Evolutionary conservation across 2,329 filamentous ascomycete species (phyloP), one percentile per base, ranked within the genome.

Genomic region (Penicillium sp.): DNA sequence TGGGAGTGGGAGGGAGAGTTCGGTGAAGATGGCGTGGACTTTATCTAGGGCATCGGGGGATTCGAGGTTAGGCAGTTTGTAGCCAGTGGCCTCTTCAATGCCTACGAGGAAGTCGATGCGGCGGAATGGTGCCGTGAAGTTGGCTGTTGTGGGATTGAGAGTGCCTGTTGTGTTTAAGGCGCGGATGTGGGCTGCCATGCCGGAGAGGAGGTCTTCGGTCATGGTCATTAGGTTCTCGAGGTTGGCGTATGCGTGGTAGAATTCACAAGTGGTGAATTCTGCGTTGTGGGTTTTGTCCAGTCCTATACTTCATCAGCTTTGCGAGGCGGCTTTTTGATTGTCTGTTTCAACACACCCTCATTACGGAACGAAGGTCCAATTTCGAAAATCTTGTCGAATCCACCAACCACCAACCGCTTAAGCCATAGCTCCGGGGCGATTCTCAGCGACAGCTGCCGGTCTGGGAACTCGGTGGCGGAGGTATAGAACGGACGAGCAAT

Each of bases 211-310:
- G 15, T 81, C 78, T 72, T 94, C 89, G 0, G 93, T 97, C 70
- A 87, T 84, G 21, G 75, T 71, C 69, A 96, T 92, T 50, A 97
- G 78, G 41, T 90, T 84, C 36, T 86, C 78, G 0, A 97, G 82
- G 62, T 88, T 89, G 59, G 88, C 86, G 68, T 92, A 95, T 3
- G 92, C 88, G 60, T 89, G 87, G 76, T 99, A 99, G 76, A 96
- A 97, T 76, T 99, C 94, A 79, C 93, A 97, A 59, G 91, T 97
- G 44, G 90, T 94, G 76, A 97, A 99, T 71, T 99, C 94, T 0
- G 94, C 93, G 70, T 99, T 99, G 72, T 99, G 94, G 0, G 91
- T 96, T 31, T 84, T 84, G 72, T 97, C 92, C 36, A 96, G 75
- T 1, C 83, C 82, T 79, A 38, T 34, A 19, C 15, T 29, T 43